Evolutionary conservation across 2,329 filamentous ascomycete species (phyloP).

Genomic region (Sarocladium oryzae): DNA sequence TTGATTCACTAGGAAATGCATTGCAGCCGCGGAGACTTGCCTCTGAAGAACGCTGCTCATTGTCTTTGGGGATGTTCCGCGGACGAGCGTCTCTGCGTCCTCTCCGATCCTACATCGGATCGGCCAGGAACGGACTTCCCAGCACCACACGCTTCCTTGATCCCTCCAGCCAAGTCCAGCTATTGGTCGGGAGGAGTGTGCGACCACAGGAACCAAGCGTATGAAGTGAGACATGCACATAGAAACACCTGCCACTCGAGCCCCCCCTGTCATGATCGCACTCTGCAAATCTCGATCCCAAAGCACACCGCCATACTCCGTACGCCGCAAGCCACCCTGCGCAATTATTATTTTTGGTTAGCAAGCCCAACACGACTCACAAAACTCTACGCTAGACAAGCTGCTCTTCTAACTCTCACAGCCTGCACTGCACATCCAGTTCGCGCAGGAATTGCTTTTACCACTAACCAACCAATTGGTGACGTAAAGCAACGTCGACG

Average conservation of each 20-base stretch:
- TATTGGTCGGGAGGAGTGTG: background rate
- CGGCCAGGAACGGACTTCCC: background rate
- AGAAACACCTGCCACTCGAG: background rate
- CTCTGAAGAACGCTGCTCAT: too few species aligned
- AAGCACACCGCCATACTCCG: background rate
- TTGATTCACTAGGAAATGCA: too few species aligned
- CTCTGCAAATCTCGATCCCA: background rate
- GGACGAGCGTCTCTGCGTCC: too few species aligned
- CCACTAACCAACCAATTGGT: too few species aligned
- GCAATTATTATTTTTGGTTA: background rate
- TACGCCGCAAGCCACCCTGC: background rate
- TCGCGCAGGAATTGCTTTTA: too few species aligned
- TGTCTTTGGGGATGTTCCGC: too few species aligned
- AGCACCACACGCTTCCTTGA: background rate
- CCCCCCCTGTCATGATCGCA: too few species aligned
- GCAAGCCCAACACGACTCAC: too few species aligned
- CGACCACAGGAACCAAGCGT: conserved; percentile 1
- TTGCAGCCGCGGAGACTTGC: too few species aligned
- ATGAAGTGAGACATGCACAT: background rate
- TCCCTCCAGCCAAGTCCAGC: background rate
- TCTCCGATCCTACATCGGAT: background rate
- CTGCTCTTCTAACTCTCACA: too few species aligned
- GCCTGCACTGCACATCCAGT: too few species aligned
- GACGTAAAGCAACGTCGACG: background rate
- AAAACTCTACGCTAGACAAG: too few species aligned